Evolutionary conservation across 345 rosid species (phyloP).

Genomic region (Sapria himalayana): DNA sequence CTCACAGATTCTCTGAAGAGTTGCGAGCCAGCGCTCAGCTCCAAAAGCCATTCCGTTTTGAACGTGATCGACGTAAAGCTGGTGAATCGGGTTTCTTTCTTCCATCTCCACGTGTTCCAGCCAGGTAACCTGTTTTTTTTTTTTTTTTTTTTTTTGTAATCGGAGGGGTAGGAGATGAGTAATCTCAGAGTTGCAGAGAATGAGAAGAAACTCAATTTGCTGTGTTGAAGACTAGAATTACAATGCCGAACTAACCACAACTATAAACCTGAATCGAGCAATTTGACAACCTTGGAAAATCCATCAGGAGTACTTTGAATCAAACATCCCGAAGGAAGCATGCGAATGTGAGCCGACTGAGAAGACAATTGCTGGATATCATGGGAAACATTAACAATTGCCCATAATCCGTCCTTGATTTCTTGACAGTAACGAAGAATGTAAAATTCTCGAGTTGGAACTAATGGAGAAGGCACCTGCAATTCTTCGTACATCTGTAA

Average conservation of each 20-base stretch:
- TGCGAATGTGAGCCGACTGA: constrained; percentile 30
- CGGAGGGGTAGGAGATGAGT: no score
- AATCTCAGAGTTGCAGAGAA: no score
- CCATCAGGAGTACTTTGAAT: constrained; percentile 95
- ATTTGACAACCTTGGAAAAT: constrained; percentile 51
- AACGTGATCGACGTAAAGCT: constrained; percentile 43
- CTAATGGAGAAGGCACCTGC: constrained; percentile 72
- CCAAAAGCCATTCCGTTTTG: constrained; percentile 65
- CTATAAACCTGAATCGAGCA: constrained; percentile 1
- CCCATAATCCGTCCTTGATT: constrained; percentile 85
- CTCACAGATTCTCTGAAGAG: constrained; percentile 74
- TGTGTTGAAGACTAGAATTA: background rate
- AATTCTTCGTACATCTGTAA: constrained; percentile 70
- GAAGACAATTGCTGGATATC: constrained; percentile 36
- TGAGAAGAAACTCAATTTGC: no score
- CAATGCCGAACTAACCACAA: constrained; percentile 4
- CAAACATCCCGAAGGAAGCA: constrained; percentile 94
- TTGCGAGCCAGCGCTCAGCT: constrained; percentile 67
- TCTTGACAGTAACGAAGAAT: constrained; percentile 71
- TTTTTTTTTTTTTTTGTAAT: no score
- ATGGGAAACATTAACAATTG: constrained; percentile 64
- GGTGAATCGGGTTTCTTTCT: constrained; percentile 38
- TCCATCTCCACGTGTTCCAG: constrained; percentile 73
- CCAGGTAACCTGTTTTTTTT: constrained; percentile 75
- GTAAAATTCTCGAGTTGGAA: constrained; percentile 61